Evolutionary conservation across 257 asterid species (phyloP).

Genomic region (Solanum rostratum): DNA sequence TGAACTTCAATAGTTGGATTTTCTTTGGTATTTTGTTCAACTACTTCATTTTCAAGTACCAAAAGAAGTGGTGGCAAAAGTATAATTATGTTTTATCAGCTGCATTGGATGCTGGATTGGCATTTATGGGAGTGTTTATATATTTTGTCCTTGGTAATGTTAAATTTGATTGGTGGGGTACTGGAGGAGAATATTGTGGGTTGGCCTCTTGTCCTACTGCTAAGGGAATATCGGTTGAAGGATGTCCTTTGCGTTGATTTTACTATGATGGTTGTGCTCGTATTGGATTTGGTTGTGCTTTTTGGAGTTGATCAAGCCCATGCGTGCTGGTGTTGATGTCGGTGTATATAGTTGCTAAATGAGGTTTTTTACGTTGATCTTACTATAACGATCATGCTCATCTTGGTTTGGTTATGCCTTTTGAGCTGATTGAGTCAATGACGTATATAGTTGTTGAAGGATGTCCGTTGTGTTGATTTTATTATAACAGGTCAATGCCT

Average conservation of each 20-base stretch:
- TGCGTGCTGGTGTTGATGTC: too few relatives aligned
- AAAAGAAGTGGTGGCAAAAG: not conserved
- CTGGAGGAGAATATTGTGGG: not conserved
- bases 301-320: not conserved
- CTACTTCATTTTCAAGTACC: not conserved
- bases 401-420: not conserved
- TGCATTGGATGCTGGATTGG: slow-evolving; percentile 4
- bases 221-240: not conserved
- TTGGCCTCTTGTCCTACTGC: not conserved
- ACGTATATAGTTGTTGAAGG: not conserved
- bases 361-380: too few relatives aligned
- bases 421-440: not conserved
- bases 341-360: not conserved
- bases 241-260: not conserved
- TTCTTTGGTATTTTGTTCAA: not conserved
- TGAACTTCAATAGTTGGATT: slow-evolving; percentile 4
- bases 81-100: not conserved
- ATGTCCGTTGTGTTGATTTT: not conserved
- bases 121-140: slow-evolving; percentile 2
- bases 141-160: not conserved
- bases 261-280: not conserved
- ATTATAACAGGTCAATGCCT: not conserved
- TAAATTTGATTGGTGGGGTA: not conserved
- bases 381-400: not conserved
- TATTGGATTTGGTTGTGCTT: not conserved